Evolutionary conservation across 768 basidiomycete genomes (phyloP).

Genomic region (Suillus plorans): DNA sequence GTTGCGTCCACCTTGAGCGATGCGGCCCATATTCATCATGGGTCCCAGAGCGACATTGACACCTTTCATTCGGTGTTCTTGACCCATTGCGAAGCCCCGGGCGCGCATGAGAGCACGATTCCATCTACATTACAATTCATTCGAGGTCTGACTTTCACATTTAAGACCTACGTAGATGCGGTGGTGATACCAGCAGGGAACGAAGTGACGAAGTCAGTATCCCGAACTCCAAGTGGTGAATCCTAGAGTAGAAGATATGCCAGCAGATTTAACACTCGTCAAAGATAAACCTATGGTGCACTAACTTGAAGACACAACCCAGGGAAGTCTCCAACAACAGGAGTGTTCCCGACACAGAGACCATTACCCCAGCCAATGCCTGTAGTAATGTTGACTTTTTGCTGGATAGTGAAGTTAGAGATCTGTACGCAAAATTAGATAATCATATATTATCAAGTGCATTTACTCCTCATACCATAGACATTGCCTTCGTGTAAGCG

Average conservation of each 20-base stretch:
- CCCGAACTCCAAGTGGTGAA: conserved; percentile 77
- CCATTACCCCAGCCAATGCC: conserved; percentile 55
- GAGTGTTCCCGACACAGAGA: conserved; percentile 70
- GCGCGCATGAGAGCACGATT: conserved; percentile 76
- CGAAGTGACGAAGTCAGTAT: conserved; percentile 67
- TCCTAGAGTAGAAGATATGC: conserved; percentile 39
- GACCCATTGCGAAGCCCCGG: conserved; percentile 77
- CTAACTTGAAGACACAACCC: conserved; percentile 71
- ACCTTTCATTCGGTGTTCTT: conserved; percentile 82
- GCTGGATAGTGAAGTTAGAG: conserved; percentile 50
- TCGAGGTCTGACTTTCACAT: not conserved
- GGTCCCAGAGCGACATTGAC: conserved; percentile 77
- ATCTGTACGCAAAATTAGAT: conserved; percentile 39
- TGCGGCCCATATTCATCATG: conserved; percentile 86
- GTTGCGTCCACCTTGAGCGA: conserved; percentile 80
- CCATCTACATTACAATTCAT: conserved; percentile 42
- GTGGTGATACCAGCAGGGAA: conserved; percentile 87
- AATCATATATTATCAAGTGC: conserved; percentile 53
- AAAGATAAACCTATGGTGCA: not conserved
- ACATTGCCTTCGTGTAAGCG: conserved; percentile 59
- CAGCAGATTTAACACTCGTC: not conserved
- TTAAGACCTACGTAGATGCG: conserved; percentile 68
- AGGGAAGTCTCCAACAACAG: conserved; percentile 53
- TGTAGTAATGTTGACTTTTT: conserved; percentile 65
- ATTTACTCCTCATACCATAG: conserved; percentile 39